Base-by-base conservation (phyloP, 2,329 filamentous ascomycete species). In the Phymatotrichopsis omnivora region DNA sequence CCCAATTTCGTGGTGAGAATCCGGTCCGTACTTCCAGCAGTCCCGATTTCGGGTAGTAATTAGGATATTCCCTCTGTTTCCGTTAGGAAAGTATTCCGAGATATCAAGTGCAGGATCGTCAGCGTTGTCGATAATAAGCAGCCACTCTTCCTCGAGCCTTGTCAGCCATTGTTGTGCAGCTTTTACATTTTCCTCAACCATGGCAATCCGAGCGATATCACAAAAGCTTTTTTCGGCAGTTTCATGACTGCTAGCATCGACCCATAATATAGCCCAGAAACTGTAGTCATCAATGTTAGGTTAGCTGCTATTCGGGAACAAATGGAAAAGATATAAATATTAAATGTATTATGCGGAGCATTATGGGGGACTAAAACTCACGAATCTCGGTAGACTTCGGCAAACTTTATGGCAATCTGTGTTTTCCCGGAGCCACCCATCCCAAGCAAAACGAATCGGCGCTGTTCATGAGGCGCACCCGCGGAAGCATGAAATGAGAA, bases 111-210 rank as follows among this genome's bases (percentile, higher is more conserved):
- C 59, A 46, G 5, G 62, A 17, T 43, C 29, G 57, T 69, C 65
- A 3, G 63, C 65, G 49, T 68, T 68, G 52, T 69, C 65, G 28
- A 68, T 60, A 4, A 68, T 57, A n/a, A 64, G 56, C 17, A 65
- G 57, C 62, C 61, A 64, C 19, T 52, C 41, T n/a, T 51, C 20
- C 22, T 34, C 38, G 10, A 49, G 38, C 8, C 56, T 34, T 4
- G 64, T 42, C 53, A 55, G 61, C 6, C 52, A 23, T 42, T 56
- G 58, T 24, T 48, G 56, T 8, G 56, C 51, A 7, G 47, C 17
- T 28, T 49, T 35, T 51, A 11, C 17, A 17, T 5, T 11, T 16
- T 34, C 31, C 5, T 16, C n/a, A n/a, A 17, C 16, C 6, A 19
- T 34, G 10, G 22, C 22, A 7, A 16, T 34, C 22, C 31, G 31